These are phyloP conservation scores for Silene uniflora DNA, from an alignment of 148 eudicot species.

Conservation along the genomic window DNA sequence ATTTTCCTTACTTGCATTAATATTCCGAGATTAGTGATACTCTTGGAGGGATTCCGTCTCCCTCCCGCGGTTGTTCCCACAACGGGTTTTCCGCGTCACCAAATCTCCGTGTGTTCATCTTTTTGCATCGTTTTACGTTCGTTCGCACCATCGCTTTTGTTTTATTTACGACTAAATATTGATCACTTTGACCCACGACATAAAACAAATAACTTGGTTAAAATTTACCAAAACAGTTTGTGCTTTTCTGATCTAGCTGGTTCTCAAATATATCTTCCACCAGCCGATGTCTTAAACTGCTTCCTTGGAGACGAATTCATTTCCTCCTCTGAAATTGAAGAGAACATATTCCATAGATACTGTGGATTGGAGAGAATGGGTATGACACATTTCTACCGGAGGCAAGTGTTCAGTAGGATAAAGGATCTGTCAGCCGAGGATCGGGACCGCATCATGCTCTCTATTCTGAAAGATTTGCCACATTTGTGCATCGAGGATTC, in stretches of 20 bases:
- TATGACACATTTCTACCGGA: constrained; percentile 61
- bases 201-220: too few species aligned
- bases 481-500: constrained; percentile 86
- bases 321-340: constrained; percentile 53
- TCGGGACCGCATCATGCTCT: constrained; percentile 81
- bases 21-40: too few species aligned
- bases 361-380: constrained; percentile 76
- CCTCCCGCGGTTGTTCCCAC: too few species aligned
- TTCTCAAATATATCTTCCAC: constrained; percentile 69
- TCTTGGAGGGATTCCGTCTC: too few species aligned
- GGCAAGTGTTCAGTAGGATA: constrained; percentile 59
- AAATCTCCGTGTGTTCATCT: too few species aligned
- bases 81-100: too few species aligned
- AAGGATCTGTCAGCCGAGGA: constrained; percentile 49
- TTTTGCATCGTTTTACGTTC: too few species aligned
- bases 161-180: too few species aligned
- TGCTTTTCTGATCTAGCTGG: constrained; percentile 67
- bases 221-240: too few species aligned
- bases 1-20: too few species aligned
- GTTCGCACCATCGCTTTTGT: too few species aligned
- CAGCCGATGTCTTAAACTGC: constrained; percentile 50
- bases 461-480: constrained; percentile 73
- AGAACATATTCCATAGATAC: constrained; percentile 60
- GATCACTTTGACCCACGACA: too few species aligned
- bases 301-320: constrained; percentile 72